These are phyloP conservation scores for Myxozyma udenii DNA, from an alignment of 805 yeast species.

Conservation along the genomic window DNA sequence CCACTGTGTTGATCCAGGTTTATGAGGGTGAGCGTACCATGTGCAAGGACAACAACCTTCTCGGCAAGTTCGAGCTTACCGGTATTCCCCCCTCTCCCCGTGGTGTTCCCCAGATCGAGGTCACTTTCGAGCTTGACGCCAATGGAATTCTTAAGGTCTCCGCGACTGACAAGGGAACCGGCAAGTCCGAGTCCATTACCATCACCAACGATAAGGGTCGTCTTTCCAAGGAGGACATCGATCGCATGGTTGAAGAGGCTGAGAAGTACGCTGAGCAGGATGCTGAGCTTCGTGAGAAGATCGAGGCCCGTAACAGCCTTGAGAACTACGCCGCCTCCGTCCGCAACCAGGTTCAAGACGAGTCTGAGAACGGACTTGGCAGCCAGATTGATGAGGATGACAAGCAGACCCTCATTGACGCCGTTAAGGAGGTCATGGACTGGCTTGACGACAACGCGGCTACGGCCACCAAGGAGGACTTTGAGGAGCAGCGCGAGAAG, in stretches of 20 bases:
- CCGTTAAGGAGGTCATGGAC: constrained; percentile 78
- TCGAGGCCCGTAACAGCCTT: constrained; percentile 81
- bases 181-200: constrained; percentile 94
- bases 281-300: constrained; percentile 73
- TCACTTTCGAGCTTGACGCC: constrained; percentile 94
- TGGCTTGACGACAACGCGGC: constrained; percentile 86
- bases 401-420: constrained; percentile 82
- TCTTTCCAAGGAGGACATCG: constrained; percentile 94
- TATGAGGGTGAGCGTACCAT: constrained; percentile 97
- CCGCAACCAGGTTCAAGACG: constrained; percentile 61
- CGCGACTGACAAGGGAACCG: constrained; percentile 97
- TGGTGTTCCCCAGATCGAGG: constrained; percentile 98
- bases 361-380: constrained; percentile 59
- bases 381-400: constrained; percentile 84
- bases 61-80: constrained; percentile 93
- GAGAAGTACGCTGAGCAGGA: constrained; percentile 93
- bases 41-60: constrained; percentile 91
- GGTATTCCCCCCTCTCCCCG: constrained; percentile 99
- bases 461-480: constrained; percentile 86
- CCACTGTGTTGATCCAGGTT: constrained; percentile 96
- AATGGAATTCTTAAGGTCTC: constrained; percentile 96
- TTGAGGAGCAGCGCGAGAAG: constrained; percentile 84
- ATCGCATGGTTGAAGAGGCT: constrained; percentile 96
- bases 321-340: constrained; percentile 86
- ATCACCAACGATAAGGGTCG: constrained; percentile 99